Evolutionary conservation across 495 filamentous ascomycete genomes (phyloP).

Genomic region (Immersiella caudata): DNA sequence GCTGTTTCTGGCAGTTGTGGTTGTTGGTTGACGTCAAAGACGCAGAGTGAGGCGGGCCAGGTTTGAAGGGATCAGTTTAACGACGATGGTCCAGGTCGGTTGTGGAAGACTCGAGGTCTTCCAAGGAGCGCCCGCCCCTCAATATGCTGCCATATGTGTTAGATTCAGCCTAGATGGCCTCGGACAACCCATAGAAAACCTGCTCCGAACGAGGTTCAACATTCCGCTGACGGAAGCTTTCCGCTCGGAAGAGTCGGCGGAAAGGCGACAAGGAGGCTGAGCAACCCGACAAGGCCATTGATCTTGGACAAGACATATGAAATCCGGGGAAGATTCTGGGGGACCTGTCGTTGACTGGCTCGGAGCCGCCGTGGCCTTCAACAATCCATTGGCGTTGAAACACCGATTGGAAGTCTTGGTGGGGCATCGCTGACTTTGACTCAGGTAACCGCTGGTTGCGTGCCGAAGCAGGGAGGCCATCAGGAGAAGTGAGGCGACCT

Average conservation of each 20-base stretch:
- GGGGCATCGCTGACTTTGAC: neutral
- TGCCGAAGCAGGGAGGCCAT: neutral
- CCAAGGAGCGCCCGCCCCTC: slow-evolving; percentile 1
- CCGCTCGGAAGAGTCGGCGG: neutral
- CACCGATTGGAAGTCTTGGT: no score
- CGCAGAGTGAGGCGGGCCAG: neutral
- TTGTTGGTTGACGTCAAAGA: slow-evolving; percentile 1
- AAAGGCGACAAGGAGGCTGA: neutral
- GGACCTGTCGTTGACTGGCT: no score
- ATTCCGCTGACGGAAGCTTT: neutral
- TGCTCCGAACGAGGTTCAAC: neutral
- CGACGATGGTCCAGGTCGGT: slow-evolving; percentile 8
- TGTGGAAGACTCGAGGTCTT: neutral
- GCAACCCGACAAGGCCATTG: neutral
- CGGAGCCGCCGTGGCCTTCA: neutral
- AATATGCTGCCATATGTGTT: neutral
- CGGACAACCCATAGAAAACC: neutral
- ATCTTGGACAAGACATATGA: no score
- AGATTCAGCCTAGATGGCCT: neutral
- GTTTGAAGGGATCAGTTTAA: slow-evolving; percentile 12
- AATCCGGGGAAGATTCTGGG: no score
- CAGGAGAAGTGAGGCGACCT: neutral
- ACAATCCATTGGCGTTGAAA: neutral
- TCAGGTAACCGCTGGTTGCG: neutral
- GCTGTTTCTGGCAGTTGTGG: neutral